Evolutionary conservation across 768 basidiomycete species (phyloP), one percentile per base, ranked within the genome.

Genomic region (Nidularia pulvinata): DNA sequence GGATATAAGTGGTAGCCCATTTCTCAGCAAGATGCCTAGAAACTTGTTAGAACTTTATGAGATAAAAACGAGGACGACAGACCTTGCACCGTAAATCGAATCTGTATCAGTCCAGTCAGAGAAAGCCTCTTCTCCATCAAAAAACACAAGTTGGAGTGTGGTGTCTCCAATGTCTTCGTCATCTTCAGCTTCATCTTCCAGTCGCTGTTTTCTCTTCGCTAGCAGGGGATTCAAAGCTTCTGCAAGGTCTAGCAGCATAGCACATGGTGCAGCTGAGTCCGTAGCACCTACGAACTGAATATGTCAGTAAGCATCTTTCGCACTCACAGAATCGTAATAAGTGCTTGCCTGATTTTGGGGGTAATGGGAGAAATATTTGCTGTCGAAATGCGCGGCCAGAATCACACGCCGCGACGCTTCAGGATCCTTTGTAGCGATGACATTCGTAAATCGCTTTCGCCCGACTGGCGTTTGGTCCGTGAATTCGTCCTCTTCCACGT

Each of bases 71-170:
- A 52, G 16, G 46, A 52, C 13, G 25, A 16, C 51, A 32, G 61
- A 93, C 95, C 92, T 85, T 39, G 96, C 88, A n/a, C 96, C 96
- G 65, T 99, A 99, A 43, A 93, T 86, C 1, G 93, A 95, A 69
- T 99, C 96, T 2, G 81, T 84, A 33, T 78, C 81, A 2, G 93
- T 93, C 96, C 96, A 99, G 30, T 82, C 76, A 46, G 84, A 77
- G 69, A 96, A 98, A 0, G 97, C 97, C 69, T 98, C 97, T 70
- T 99, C 97, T 2, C 97, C 97, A 62, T 99, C 97, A 54, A 99
- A 96, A 66, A 98, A 96, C 7, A 99, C 79, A 7, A 98, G 74
- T 65, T 97, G 94, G 7, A 99, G 69, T 3, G 95, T 96, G 16
- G 90, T 93, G 53, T 91, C 89, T 0, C 83, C 83, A 11, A 86